Base-by-base conservation (phyloP, 176 grass and related monocot species). In the Raddia guianensis region DNA sequence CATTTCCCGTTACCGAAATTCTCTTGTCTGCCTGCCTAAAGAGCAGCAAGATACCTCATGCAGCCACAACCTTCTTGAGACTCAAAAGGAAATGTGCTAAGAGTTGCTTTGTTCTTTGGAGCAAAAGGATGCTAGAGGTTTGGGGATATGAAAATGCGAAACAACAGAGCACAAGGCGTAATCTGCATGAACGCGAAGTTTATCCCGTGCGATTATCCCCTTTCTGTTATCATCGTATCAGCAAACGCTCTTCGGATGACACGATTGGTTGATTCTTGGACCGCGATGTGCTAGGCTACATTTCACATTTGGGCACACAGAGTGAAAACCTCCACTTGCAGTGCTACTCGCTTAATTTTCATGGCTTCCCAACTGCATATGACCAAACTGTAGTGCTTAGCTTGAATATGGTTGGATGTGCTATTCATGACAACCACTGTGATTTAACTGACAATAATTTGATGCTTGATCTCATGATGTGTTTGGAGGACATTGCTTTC, bases 111-210 rank as follows among this genome's bases (percentile, higher is more conserved):
- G 4, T 40, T 40, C 4, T 40, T 40, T 40, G 37, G 37, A 40
- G 37, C 37, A 40, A 40, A 40, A 3, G 37, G 27, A 15, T 34
- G 12, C 18, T 55, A 58, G 58, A 65, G 21, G 37, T 71, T 85
- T 53, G 15, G 59, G 46, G 57, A 37, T 72, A 46, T 65, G 59
- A 47, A 45, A 71, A 45, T 66, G 40, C 20, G 37, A 47, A 40
- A 46, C 16, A n/a, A n/a, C 43, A 11, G 19, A 53, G 34, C 9
- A 67, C 8, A 57, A 20, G 27, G 32, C 8, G 3, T 27, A 21
- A 80, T 56, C 70, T 44, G 82, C 32, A 0, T 77, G 82, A 89
- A 50, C 65, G 4, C 3, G 5, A 18, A 56, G 64, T 60, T 70
- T 12, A 49, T 80, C 8, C 12, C 54, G 43, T 75, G 63, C 56